Percentiles rank a stretch among this genome's conserved stretches.
phyloP scores from a whole-genome alignment of 345 rosid species.

The Draba incana region DNA sequence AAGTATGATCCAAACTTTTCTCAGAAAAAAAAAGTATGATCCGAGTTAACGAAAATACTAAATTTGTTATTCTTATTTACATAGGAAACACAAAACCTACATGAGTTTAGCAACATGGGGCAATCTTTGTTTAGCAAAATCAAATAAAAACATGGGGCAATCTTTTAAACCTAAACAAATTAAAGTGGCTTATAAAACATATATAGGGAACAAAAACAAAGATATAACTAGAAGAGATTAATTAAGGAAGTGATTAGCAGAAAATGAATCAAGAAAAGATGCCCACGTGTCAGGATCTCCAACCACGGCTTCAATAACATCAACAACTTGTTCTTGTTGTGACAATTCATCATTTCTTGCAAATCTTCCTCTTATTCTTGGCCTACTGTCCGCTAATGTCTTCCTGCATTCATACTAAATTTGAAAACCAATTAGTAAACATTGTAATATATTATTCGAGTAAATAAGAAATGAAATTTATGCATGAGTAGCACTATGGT shows the following conservation, averaged over 20 bases:
- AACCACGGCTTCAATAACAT: slow-evolving; percentile 50
- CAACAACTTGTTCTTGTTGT: slow-evolving; percentile 47
- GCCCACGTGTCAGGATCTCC: slow-evolving; percentile 73
- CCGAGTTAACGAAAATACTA: neutral
- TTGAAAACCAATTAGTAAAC: neutral
- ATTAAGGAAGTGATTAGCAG: slow-evolving; percentile 52
- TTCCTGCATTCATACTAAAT: slow-evolving; percentile 89
- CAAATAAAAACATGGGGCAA: slow-evolving; percentile 4
- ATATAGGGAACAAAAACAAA: slow-evolving; percentile 8
- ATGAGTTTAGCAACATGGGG: slow-evolving; percentile 26
- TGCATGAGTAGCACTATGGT: neutral
- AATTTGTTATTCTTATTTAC: slow-evolving; percentile 36
- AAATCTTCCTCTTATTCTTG: slow-evolving; percentile 90
- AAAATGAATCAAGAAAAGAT: slow-evolving; percentile 63
- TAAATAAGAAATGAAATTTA: no score
- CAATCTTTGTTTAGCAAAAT: neutral
- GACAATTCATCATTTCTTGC: slow-evolving; percentile 83
- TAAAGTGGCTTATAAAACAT: slow-evolving; percentile 34
- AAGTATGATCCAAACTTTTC: neutral
- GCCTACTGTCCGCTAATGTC: slow-evolving; percentile 94
- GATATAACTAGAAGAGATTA: slow-evolving; percentile 24
- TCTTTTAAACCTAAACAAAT: slow-evolving; percentile 29
- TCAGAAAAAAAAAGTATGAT: no score
- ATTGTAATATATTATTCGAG: no score
- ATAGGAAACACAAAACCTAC: slow-evolving; percentile 31